Conservation (phyloP, 768 basidiomycete species). For the Rhodotorula taiwanensis region DNA sequence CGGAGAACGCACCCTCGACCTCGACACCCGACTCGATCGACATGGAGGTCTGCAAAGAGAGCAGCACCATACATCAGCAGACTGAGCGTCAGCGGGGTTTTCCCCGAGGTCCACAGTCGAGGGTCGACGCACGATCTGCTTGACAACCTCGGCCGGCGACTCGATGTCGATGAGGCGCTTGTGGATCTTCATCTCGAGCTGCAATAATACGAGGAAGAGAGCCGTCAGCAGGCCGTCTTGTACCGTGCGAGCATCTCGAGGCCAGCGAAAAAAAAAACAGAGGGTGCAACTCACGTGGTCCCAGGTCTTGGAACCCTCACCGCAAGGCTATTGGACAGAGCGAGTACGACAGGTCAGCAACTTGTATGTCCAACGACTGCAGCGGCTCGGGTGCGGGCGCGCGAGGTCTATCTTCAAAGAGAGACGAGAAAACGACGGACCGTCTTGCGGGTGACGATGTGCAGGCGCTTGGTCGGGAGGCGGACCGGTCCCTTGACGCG, state of each 20-base stretch:
- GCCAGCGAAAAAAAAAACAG: background rate
- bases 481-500: slow-evolving; percentile 98
- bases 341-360: background rate
- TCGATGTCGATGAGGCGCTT: slow-evolving; percentile 98
- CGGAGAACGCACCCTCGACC: slow-evolving; percentile 52
- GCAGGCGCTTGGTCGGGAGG: slow-evolving; percentile 96
- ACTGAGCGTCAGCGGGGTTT: background rate
- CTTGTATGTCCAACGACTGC: background rate
- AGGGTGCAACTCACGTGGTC: slow-evolving; percentile 53
- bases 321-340: slow-evolving; percentile 65
- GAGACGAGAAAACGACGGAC: slow-evolving; percentile 51
- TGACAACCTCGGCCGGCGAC: slow-evolving; percentile 97
- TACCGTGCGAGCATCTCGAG: too few species aligned
- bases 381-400: too few species aligned
- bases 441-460: slow-evolving; percentile 98
- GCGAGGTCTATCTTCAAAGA: too few species aligned
- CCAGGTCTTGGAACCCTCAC: slow-evolving; percentile 99
- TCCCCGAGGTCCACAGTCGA: background rate
- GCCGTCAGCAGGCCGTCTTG: too few species aligned
- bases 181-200: slow-evolving; percentile 96
- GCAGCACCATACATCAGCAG: too few species aligned
- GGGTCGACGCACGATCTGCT: slow-evolving; percentile 81
- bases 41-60: slow-evolving; percentile 72
- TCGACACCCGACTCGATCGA: slow-evolving; percentile 98
- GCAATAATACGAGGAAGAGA: background rate